Evolutionary conservation across 2,329 filamentous ascomycete genomes (phyloP).

Genomic region (Fusarium compactum): DNA sequence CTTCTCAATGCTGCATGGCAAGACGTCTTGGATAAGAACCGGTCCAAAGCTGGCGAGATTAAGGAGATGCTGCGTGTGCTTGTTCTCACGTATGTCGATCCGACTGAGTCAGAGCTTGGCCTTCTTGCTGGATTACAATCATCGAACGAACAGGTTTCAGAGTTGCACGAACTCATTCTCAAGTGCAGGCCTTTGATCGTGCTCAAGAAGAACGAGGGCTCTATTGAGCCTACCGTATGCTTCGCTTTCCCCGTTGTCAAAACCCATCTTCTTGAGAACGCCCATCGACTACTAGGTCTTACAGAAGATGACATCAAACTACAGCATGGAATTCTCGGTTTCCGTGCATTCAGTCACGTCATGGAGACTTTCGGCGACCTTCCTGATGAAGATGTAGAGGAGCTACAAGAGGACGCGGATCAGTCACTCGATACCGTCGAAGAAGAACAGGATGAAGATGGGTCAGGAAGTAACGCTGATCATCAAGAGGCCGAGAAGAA

Average conservation of each 20-base stretch:
- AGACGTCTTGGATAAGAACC: constrained; percentile 52
- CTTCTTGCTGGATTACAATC: constrained; percentile 53
- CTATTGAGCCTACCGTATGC: constrained; percentile 32
- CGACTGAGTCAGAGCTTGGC: constrained; percentile 54
- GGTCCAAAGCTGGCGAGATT: constrained; percentile 52
- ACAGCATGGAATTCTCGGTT: constrained; percentile 57
- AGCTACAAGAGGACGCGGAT: neutral
- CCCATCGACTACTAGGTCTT: constrained; percentile 50
- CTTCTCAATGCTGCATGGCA: constrained; percentile 55
- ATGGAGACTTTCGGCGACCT: constrained; percentile 50
- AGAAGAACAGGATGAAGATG: neutral
- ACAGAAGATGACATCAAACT: constrained; percentile 55
- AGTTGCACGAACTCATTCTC: constrained; percentile 52
- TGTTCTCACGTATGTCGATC: constrained; percentile 57
- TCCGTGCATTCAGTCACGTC: constrained; percentile 55
- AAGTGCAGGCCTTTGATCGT: constrained; percentile 55
- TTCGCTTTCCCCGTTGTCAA: constrained; percentile 50
- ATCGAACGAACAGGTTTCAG: constrained; percentile 48
- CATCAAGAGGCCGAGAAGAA: neutral
- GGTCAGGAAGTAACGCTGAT: neutral
- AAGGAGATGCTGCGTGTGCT: constrained; percentile 58
- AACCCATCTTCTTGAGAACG: constrained; percentile 55
- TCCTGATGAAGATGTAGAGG: constrained; percentile 23
- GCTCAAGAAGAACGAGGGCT: constrained; percentile 23
- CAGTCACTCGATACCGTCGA: neutral